Base-by-base conservation (phyloP, 495 filamentous ascomycete species). In the Xylaria grammica region DNA sequence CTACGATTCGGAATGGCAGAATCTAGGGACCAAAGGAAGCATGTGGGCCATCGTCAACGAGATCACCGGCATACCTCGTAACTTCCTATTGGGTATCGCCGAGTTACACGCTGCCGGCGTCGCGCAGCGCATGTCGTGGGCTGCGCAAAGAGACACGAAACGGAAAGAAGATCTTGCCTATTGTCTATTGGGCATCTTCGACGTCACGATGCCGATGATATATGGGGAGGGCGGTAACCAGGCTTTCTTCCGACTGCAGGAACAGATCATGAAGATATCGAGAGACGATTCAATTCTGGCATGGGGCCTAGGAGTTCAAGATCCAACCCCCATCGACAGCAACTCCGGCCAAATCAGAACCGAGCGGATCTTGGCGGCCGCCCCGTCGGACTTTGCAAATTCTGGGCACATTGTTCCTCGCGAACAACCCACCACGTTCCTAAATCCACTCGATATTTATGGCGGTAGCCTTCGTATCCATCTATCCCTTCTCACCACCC, bases 181-280 rank as follows among this genome's bases (percentile, higher is more conserved):
- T 62, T 77, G 72, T 44, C 57, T 83, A 2, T 57, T 83, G 22
- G 81, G 80, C 0, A 58, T 83, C 10, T 82, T 83, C 46, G 70
- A 66, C 22, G 68, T 83, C 50, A 77, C 67, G 55, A 81, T 83
- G 77, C 78, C 80, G 0, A 27, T 82, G 34, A 65, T 82, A 0
- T 83, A 82, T 48, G 79, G 81, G 1, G 79, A 83, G 42, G 75
- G 80, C 8, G 50, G 52, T 4, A 42, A 55, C 15, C 62, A 61
- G 11, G 74, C 76, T 0, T 78, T 79, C 46, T 17, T 55, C 0
- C 51, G 77, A n/a, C 67, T 80, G 0, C 76, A 80, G 51, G 67
- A 74, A 56, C 70, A 78, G 44, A 77, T 80, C n/a, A 66, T 69
- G 48, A 65, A 52, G 44, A 24, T 20, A 11, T 59, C 49, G 5